Conservation (phyloP, 208 protist genomes). For the Trypanosoma lewisi region DNA sequence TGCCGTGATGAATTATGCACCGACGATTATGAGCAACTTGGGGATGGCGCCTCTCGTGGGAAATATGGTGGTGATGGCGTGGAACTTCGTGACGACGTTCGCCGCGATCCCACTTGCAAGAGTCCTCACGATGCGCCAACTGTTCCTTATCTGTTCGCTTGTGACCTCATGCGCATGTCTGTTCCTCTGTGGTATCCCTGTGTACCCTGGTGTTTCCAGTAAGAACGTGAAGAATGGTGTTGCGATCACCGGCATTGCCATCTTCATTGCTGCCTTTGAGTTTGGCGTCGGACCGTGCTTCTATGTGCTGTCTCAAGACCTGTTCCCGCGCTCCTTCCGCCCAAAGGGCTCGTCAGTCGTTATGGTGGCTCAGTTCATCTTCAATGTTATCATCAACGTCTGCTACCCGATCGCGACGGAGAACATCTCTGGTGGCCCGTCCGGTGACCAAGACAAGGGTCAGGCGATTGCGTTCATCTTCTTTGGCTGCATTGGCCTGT, state of each 20-base stretch:
- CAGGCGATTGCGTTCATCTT: constrained; percentile 36
- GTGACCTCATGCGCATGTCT: constrained; percentile 27
- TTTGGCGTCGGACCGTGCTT: constrained; percentile 43
- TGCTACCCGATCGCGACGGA: constrained; percentile 39
- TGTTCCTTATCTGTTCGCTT: constrained; percentile 27
- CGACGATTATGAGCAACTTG: constrained; percentile 31
- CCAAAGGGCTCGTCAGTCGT: constrained; percentile 27
- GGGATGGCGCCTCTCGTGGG: constrained; percentile 33
- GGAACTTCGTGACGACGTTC: constrained; percentile 41
- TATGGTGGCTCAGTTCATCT: constrained; percentile 29
- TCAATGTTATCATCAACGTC: constrained; percentile 41
- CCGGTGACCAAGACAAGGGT: constrained; percentile 44
- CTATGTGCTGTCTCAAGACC: constrained; percentile 32
- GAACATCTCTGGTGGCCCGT: constrained; percentile 39
- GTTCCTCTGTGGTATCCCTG: constrained; percentile 23
- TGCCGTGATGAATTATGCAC: constrained; percentile 53
- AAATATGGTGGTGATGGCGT: constrained; percentile 53
- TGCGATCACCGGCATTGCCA: constrained; percentile 32
- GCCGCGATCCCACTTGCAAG: constrained; percentile 33
- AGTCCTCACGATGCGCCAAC: constrained; percentile 16
- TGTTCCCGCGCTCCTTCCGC: constrained; percentile 42
- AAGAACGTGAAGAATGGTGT: constrained; percentile 30
- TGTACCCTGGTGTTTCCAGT: constrained; percentile 24
- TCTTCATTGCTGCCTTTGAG: constrained; percentile 43
- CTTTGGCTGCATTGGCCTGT: constrained; percentile 3